phyloP scores from a whole-genome alignment of 768 basidiomycete species.

The Rhodocollybia butyracea region DNA sequence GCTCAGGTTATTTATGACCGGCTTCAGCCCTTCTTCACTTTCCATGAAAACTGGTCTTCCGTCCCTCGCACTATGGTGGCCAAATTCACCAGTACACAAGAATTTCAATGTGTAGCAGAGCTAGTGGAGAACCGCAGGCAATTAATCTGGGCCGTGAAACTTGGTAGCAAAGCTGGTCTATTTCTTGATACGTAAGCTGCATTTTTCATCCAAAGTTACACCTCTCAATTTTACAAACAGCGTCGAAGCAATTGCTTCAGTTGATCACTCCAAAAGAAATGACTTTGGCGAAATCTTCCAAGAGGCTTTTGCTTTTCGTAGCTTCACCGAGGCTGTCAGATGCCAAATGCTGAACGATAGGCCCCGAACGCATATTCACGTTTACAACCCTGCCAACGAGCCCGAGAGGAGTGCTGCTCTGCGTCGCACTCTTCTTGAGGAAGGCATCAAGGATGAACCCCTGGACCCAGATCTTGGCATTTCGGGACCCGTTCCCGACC shows the following conservation, averaged over 20 bases:
- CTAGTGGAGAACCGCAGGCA: background rate
- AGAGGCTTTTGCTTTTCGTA: background rate
- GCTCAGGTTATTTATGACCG: too few species aligned
- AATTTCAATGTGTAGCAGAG: background rate
- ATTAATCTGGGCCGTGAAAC: background rate
- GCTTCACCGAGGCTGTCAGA: background rate
- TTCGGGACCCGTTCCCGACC: too few species aligned
- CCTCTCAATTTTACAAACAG: background rate
- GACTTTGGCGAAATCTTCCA: background rate
- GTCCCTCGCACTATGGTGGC: background rate
- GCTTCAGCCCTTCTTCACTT: background rate
- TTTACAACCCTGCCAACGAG: background rate
- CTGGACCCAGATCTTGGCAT: too few species aligned
- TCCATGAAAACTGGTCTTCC: background rate
- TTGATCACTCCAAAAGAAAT: background rate
- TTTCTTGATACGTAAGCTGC: background rate
- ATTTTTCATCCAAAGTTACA: background rate
- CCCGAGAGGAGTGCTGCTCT: background rate
- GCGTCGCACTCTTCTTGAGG: background rate
- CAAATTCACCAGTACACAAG: background rate
- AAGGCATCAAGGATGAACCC: background rate
- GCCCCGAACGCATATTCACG: background rate
- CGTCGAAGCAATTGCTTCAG: background rate
- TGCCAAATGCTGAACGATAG: background rate
- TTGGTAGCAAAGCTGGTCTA: background rate